Evolutionary conservation across 306 rosid genomes (phyloP).

Genomic region (Quercus mongolica): DNA sequence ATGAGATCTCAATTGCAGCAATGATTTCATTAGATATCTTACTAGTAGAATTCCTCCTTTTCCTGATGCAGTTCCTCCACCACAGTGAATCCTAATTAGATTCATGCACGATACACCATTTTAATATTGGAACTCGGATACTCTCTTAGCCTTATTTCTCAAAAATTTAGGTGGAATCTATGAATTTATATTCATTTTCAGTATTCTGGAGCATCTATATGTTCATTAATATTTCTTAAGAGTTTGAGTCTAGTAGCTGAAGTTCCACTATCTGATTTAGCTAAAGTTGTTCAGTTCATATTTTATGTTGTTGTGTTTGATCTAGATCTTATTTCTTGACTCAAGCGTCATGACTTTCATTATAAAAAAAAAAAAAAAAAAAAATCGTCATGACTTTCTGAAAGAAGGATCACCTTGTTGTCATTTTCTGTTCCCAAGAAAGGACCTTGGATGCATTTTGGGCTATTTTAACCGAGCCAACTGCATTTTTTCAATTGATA

Average conservation of each 20-base stretch:
- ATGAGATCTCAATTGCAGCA: too few species aligned
- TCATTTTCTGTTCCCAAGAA: not conserved
- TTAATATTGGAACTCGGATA: not conserved
- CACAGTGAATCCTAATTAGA: too few species aligned
- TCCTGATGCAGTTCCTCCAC: too few species aligned
- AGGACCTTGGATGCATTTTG: not conserved
- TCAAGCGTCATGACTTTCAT: not conserved
- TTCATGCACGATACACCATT: too few species aligned
- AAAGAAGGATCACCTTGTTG: not conserved
- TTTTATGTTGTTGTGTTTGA: not conserved
- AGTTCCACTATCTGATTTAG: not conserved
- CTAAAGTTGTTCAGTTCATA: not conserved
- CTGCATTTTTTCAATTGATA: not conserved
- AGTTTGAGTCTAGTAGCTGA: not conserved
- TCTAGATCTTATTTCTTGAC: not conserved
- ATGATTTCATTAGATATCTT: too few species aligned
- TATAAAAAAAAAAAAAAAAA: too few species aligned
- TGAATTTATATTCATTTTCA: not conserved
- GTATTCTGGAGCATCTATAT: not conserved
- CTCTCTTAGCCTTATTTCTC: not conserved
- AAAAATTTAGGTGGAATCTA: not conserved
- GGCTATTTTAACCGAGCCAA: not conserved
- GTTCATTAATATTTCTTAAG: not conserved
- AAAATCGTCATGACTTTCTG: not conserved
- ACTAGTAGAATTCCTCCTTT: too few species aligned